Evolutionary conservation across 352 stramenopile genomes (phyloP), one percentile per base, ranked within the genome.

Genomic region (Phytophthora agathidicida): DNA sequence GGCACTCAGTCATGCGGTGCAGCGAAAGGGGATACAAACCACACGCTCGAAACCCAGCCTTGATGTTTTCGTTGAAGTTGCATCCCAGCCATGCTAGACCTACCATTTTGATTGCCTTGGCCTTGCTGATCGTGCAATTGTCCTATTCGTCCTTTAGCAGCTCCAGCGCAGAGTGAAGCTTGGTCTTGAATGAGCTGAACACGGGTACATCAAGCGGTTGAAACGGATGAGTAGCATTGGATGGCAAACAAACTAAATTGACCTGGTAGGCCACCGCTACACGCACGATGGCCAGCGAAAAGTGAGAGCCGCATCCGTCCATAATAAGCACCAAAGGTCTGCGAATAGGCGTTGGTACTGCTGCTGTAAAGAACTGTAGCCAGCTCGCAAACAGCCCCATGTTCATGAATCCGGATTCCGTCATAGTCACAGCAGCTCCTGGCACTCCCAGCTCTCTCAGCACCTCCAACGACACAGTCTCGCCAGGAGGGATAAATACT

Each of bases 171-270:
- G n/a, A n/a, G n/a, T n/a, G n/a, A n/a, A n/a, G n/a, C n/a, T n/a
- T n/a, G n/a, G n/a, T n/a, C n/a, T n/a, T n/a, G n/a, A n/a, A n/a
- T n/a, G n/a, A n/a, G n/a, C n/a, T n/a, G n/a, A n/a, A n/a, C n/a
- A n/a, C n/a, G n/a, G n/a, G n/a, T n/a, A n/a, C n/a, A n/a, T 72
- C 63, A 3, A 67, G 37, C 0, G 55, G 55, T 31, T 72, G 56
- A 10, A 50, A 39, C 1, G 62, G 44, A 22, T 71, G 48, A 10
- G 31, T 71, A 14, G 54, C 53, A 32, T 71, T 71, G 10, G 36
- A 14, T 31, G 62, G 54, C 7, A 71, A 33, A 8, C 22, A 54
- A 1, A 65, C 27, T 3, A 71, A 33, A 9, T 56, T 19, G 8
- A 64, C 10, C 47, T 30, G 27, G 16, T 17, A 46, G 3, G 17